Base-by-base conservation (phyloP, 768 basidiomycete species). In the Boletus pseudo-olivaceus region DNA sequence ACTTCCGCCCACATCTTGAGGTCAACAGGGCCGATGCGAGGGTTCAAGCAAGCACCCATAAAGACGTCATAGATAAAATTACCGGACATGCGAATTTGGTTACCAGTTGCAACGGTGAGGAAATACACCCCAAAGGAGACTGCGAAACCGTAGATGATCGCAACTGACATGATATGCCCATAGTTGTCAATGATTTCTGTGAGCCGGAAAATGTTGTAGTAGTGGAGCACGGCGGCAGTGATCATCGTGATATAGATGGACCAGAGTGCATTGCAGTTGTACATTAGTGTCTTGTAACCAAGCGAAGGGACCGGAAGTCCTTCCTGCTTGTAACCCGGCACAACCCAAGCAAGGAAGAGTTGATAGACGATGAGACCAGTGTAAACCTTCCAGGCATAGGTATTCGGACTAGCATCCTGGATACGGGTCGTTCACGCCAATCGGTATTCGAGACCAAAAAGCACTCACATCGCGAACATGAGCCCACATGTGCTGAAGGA, bases 1-100 rank as follows among this genome's bases (percentile, higher is more conserved):
- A 98, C 92, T 66, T 97, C 94, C 5, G 91, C 91, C 87, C 93
- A 99, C 95, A 98, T 98, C 74, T 99, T 99, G 65, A 99, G 75
- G 72, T 98, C 96, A 57, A 99, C 81, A 19, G 80, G 77, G 7
- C 93, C 93, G 56, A 99, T 80, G 54, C 96, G 85, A 7, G 97
- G 97, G 74, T 98, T 99, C 58, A 99, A 78, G 49, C 81, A 81
- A 38, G 94, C 93, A 42, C 96, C 96, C 95, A 98, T 97, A 74
- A 95, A 97, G 56, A 93, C 86, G 62, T 97, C 94, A 67, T 98
- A 99, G 63, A 95, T 79, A 72, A 90, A 83, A 75, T 83, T 95
- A 42, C 92, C 94, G n/a, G 89, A 93, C 90, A 97, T 96, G 58
- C 97, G 82, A 47, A 96, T 85, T 57, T 87, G 82, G 62, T 85